These are phyloP conservation scores for Fusarium phyllophilum DNA, from an alignment of 2,329 filamentous ascomycete species.

Conservation along the genomic window DNA sequence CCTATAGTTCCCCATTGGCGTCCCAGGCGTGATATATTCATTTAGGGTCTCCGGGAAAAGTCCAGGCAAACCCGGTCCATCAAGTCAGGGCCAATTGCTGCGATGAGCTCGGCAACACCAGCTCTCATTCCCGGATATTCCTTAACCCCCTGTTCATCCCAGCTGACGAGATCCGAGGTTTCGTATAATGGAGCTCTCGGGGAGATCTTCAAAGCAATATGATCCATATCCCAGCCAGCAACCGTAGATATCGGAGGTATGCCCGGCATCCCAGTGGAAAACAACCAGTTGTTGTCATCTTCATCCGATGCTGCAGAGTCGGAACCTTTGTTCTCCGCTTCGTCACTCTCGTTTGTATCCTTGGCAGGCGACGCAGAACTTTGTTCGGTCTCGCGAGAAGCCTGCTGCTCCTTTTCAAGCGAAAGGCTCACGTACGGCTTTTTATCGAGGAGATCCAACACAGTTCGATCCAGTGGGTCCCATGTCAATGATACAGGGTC, in stretches of 20 bases:
- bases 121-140: constrained; percentile 66
- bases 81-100: constrained; percentile 71
- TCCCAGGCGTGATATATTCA: no score
- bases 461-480: constrained; percentile 65
- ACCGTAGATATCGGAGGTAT: constrained; percentile 67
- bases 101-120: constrained; percentile 73
- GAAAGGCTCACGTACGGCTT: constrained; percentile 66
- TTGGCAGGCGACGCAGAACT: neutral
- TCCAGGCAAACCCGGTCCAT: constrained; percentile 68
- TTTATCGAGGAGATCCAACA: constrained; percentile 61
- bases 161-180: constrained; percentile 65
- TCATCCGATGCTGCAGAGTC: constrained; percentile 27
- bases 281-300: constrained; percentile 53
- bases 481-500: constrained; percentile 74
- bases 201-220: constrained; percentile 65
- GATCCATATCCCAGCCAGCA: constrained; percentile 64
- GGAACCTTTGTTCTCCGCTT: neutral
- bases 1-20: neutral
- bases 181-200: constrained; percentile 51
- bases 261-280: constrained; percentile 74
- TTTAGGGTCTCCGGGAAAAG: constrained; percentile 48
- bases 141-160: constrained; percentile 64
- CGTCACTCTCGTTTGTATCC: constrained; percentile 1
- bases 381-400: neutral
- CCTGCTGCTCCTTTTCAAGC: constrained; percentile 43